These are phyloP conservation scores for Ophidiomyces ophidiicola DNA, from an alignment of 2,329 filamentous ascomycete species.

Conservation along the genomic window DNA sequence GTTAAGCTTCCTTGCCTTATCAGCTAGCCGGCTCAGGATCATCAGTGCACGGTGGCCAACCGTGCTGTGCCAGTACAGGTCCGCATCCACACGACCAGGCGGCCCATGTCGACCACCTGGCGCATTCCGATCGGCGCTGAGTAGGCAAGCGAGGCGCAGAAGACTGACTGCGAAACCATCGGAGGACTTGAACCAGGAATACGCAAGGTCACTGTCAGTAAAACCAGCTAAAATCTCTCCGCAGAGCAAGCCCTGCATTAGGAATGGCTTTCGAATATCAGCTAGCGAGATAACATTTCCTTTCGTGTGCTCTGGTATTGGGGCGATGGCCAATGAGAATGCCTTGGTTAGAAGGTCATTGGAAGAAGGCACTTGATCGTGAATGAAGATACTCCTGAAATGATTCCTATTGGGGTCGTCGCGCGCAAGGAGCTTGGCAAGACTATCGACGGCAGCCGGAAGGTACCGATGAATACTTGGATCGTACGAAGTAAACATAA, in stretches of 20 bases:
- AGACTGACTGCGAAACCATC: slow-evolving; percentile 76
- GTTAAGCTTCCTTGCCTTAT: slow-evolving; percentile 51
- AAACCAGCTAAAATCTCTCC: slow-evolving; percentile 77
- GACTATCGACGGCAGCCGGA: slow-evolving; percentile 73
- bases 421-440: slow-evolving; percentile 81
- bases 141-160: slow-evolving; percentile 58
- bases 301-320: slow-evolving; percentile 61
- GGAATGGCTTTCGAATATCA: slow-evolving; percentile 71
- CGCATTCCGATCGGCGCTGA: slow-evolving; percentile 53
- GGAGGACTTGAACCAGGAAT: slow-evolving; percentile 67
- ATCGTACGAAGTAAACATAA: slow-evolving; percentile 72
- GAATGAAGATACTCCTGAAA: slow-evolving; percentile 69
- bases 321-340: slow-evolving; percentile 75
- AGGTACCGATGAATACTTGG: slow-evolving; percentile 75
- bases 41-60: slow-evolving; percentile 58
- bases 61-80: slow-evolving; percentile 33
- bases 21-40: slow-evolving; percentile 54
- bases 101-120: slow-evolving; percentile 32
- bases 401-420: slow-evolving; percentile 85
- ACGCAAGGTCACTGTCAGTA: slow-evolving; percentile 60
- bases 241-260: slow-evolving; percentile 85
- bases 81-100: slow-evolving; percentile 28
- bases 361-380: slow-evolving; percentile 50
- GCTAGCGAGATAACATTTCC: slow-evolving; percentile 54
- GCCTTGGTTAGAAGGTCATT: slow-evolving; percentile 74